Evolutionary conservation across 495 filamentous ascomycete species (phyloP).

Genomic region (Penicillium verhagenii): DNA sequence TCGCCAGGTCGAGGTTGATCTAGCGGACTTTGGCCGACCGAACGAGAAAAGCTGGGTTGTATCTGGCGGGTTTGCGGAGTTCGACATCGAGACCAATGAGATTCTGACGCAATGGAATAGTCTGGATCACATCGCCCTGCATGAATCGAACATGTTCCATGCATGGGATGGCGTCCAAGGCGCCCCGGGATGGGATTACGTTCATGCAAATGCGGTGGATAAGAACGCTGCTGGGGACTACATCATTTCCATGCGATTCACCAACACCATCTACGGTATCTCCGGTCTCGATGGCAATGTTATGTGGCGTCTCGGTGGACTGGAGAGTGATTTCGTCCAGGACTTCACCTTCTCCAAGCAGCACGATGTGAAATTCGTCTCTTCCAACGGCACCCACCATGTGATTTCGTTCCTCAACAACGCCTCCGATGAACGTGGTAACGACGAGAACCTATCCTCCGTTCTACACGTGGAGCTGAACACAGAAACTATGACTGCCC

Average conservation of each 20-base stretch:
- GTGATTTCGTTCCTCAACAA: constrained; percentile 58
- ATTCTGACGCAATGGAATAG: constrained; percentile 50
- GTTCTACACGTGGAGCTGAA: constrained; percentile 56
- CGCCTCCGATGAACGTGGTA: constrained; percentile 42
- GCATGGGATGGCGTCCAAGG: constrained; percentile 22
- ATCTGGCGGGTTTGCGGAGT: constrained; percentile 43
- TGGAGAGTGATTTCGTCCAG: constrained; percentile 39
- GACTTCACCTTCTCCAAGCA: constrained; percentile 59
- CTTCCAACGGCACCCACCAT: constrained; percentile 48
- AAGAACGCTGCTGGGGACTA: constrained; percentile 53
- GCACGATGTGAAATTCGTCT: constrained; percentile 58
- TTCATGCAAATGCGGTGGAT: constrained; percentile 44
- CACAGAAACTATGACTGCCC: constrained; percentile 44
- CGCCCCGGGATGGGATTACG: constrained; percentile 39
- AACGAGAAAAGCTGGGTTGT: constrained; percentile 38
- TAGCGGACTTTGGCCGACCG: constrained; percentile 46
- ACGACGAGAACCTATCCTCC: constrained; percentile 44
- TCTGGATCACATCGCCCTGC: constrained; percentile 39
- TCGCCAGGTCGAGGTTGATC: constrained; percentile 35
- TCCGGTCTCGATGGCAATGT: constrained; percentile 55
- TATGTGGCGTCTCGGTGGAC: constrained; percentile 58
- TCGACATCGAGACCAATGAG: constrained; percentile 47
- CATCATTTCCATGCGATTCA: constrained; percentile 57
- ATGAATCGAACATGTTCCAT: constrained; percentile 48
- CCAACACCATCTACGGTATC: constrained; percentile 55